These are phyloP conservation scores for Plasmopara muralis DNA, from an alignment of 352 stramenopile genomes.

Conservation along the genomic window DNA sequence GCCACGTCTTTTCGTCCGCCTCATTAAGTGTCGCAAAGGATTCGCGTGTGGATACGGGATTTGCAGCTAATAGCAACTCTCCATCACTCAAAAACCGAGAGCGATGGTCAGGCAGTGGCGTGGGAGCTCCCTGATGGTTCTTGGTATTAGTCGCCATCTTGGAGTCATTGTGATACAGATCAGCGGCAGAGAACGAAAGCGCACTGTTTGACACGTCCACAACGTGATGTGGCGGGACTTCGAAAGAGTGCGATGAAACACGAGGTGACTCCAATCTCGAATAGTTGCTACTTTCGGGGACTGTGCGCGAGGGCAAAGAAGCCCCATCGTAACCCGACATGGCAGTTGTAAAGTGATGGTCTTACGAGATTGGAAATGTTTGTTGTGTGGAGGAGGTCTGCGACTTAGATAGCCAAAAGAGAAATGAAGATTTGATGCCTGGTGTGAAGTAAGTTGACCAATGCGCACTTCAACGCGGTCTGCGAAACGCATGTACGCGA, in stretches of 20 bases:
- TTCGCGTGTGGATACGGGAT: constrained; percentile 35
- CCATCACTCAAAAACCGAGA: constrained; percentile 56
- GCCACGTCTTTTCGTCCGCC: constrained; percentile 47
- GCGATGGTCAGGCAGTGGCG: constrained; percentile 31
- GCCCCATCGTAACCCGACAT: constrained; percentile 33
- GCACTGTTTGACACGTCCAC: constrained; percentile 20
- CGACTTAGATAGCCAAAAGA: no score
- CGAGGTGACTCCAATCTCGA: constrained; percentile 23
- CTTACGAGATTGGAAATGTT: no score
- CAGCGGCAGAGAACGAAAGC: constrained; percentile 25
- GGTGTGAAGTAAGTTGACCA: no score
- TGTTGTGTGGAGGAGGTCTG: no score
- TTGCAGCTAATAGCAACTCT: constrained; percentile 46
- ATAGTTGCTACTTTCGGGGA: constrained; percentile 20
- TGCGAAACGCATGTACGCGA: no score
- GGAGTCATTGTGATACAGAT: constrained; percentile 23
- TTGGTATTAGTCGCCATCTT: constrained; percentile 28
- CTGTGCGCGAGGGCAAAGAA: constrained; percentile 27
- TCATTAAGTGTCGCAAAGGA: constrained; percentile 56
- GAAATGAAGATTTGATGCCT: no score
- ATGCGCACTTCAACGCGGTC: no score
- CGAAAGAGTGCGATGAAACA: constrained; percentile 11
- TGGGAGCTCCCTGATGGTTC: constrained; percentile 7
- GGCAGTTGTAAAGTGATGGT: no score
- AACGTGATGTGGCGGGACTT: constrained; percentile 18